Percentiles rank a stretch among this genome's conserved stretches.
These are phyloP conservation scores for Terana coerulea DNA, from an alignment of 768 basidiomycete genomes.

Conservation along the genomic window DNA sequence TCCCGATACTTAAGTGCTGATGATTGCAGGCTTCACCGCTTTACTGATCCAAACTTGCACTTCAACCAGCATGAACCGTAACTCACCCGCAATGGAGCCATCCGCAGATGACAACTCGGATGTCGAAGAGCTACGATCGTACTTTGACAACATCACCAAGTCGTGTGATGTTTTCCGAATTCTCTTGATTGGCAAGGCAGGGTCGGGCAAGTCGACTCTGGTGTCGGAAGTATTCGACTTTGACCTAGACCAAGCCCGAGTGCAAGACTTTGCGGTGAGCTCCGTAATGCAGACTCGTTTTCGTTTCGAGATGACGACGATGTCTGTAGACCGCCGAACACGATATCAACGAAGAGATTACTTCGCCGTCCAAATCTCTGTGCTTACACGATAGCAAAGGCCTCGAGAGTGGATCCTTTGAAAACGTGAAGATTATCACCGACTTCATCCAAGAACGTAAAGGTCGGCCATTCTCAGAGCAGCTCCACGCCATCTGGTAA, in stretches of 20 bases:
- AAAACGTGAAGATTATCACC: not conserved
- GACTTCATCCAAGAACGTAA: not conserved
- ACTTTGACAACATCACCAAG: not conserved
- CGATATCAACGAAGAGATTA: not conserved
- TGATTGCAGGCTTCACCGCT: no score
- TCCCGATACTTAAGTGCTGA: no score
- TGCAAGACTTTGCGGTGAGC: not conserved
- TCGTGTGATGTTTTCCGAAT: not conserved
- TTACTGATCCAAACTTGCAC: no score
- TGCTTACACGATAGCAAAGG: not conserved
- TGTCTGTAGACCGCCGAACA: not conserved
- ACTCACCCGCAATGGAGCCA: no score
- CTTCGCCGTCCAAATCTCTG: not conserved
- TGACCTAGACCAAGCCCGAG: not conserved
- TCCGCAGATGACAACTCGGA: not conserved
- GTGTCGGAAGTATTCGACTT: conserved; percentile 3
- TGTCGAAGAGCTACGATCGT: not conserved
- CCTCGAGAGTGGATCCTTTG: not conserved
- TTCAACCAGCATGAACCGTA: no score
- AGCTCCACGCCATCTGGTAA: not conserved
- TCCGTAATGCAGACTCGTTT: no score
- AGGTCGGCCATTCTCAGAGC: not conserved
- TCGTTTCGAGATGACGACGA: no score
- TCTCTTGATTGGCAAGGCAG: not conserved
- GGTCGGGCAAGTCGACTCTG: not conserved